Evolutionary conservation across 371 early-diverging fungal genomes (phyloP).

Genomic region (Mucor piriformis): DNA sequence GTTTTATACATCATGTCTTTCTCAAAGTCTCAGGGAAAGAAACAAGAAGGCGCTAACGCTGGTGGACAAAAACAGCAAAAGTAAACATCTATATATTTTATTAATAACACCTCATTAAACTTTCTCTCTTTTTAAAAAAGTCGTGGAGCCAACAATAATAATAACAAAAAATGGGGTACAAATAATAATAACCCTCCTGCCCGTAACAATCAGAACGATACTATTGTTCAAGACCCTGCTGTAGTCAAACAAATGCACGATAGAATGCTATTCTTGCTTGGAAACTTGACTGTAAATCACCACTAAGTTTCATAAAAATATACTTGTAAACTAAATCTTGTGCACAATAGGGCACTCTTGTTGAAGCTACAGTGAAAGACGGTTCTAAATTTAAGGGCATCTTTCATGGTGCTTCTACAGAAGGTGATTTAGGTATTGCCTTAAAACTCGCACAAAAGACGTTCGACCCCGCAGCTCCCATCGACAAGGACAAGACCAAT

Average conservation of each 20-base stretch:
- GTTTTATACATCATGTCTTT: constrained; percentile 17
- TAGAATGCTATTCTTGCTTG: constrained; percentile 74
- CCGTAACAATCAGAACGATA: constrained; percentile 18
- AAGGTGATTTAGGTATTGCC: constrained; percentile 78
- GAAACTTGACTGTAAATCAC: constrained; percentile 69
- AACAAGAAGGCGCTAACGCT: constrained; percentile 27
- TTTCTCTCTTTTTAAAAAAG: constrained; percentile 11
- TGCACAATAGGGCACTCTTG: constrained; percentile 70
- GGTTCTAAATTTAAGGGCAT: constrained; percentile 79
- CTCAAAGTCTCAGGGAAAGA: constrained; percentile 43
- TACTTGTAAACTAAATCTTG: neutral
- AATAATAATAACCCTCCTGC: constrained; percentile 17
- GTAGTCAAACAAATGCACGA: constrained; percentile 63
- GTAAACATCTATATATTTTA: neutral
- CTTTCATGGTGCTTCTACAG: constrained; percentile 74
- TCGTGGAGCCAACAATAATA: constrained; percentile 31
- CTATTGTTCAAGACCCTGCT: constrained; percentile 24
- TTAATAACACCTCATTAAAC: neutral
- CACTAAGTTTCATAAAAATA: neutral
- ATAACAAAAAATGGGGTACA: constrained; percentile 38
- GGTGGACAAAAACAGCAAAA: constrained; percentile 29
- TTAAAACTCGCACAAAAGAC: constrained; percentile 66
- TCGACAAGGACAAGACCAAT: constrained; percentile 51
- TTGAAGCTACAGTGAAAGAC: constrained; percentile 67
- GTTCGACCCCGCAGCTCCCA: constrained; percentile 27